A percentile compares a stretch with the other conserved stretches of the same genome.
Evolutionary conservation across 352 stramenopile species (phyloP).

Genomic region (Plasmopara halstedii): DNA sequence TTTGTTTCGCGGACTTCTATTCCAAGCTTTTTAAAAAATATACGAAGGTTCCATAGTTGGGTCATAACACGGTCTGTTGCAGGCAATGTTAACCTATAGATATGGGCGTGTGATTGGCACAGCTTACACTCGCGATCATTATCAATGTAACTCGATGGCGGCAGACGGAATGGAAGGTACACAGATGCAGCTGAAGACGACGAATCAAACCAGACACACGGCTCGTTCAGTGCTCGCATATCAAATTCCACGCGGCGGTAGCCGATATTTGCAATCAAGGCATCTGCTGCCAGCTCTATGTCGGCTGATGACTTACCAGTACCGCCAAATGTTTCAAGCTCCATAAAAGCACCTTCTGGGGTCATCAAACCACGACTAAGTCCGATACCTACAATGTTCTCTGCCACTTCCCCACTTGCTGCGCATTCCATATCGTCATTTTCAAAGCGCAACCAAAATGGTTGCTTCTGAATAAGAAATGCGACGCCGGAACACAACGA

Average conservation of each 20-base stretch:
- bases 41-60: conserved; percentile 35
- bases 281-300: conserved; percentile 15
- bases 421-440: conserved; percentile 31
- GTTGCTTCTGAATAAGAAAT: conserved; percentile 22
- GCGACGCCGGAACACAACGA: conserved; percentile 23
- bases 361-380: conserved; percentile 31
- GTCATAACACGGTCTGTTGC: conserved; percentile 6
- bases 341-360: conserved; percentile 20
- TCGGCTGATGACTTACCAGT: not conserved
- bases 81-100: conserved; percentile 27
- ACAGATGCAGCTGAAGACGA: conserved; percentile 14
- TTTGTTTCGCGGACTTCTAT: conserved; percentile 43
- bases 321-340: conserved; percentile 16
- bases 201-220: conserved; percentile 40
- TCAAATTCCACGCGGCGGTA: conserved; percentile 31
- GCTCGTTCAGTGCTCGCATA: conserved; percentile 33
- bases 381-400: conserved; percentile 16
- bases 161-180: conserved; percentile 30
- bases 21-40: conserved; percentile 39
- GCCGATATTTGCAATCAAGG: conserved; percentile 11
- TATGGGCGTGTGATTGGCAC: conserved; percentile 32
- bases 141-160: conserved; percentile 31
- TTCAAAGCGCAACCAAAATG: conserved; percentile 50
- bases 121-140: conserved; percentile 22
- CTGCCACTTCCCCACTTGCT: conserved; percentile 7